A percentile compares a stretch with the other conserved stretches of the same genome.
These are phyloP conservation scores for Eucalyptus marginata DNA, from an alignment of 345 rosid species.

Conservation along the genomic window DNA sequence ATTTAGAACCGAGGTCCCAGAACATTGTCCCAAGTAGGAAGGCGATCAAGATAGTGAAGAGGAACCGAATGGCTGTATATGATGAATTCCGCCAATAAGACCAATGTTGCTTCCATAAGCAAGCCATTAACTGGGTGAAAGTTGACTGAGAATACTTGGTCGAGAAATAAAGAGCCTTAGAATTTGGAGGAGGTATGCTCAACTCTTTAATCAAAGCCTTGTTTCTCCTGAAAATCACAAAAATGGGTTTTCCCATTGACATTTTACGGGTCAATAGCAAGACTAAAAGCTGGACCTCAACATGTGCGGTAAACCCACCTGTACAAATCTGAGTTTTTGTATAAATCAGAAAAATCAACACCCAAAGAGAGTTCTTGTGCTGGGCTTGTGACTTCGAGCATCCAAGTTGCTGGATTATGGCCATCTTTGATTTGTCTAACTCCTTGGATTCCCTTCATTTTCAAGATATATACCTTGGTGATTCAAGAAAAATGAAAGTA, in stretches of 20 bases:
- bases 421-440: slow-evolving; percentile 25
- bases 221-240: slow-evolving; percentile 36
- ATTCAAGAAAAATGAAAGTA: not conserved
- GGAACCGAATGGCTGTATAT: slow-evolving; percentile 27
- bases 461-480: not conserved
- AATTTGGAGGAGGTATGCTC: slow-evolving; percentile 17
- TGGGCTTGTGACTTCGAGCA: slow-evolving; percentile 30
- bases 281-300: not conserved
- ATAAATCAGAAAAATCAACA: slow-evolving; percentile 25
- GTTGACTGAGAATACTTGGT: slow-evolving; percentile 15
- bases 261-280: not conserved
- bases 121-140: slow-evolving; percentile 20
- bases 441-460: slow-evolving; percentile 20
- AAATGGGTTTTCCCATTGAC: not conserved
- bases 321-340: slow-evolving; percentile 22
- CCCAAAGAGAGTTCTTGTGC: slow-evolving; percentile 20
- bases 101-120: slow-evolving; percentile 34
- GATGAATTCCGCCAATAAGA: slow-evolving; percentile 39
- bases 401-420: slow-evolving; percentile 59
- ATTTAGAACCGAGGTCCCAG: slow-evolving; percentile 27
- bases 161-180: slow-evolving; percentile 17
- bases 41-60: slow-evolving; percentile 19
- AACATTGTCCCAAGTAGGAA: slow-evolving; percentile 25
- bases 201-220: slow-evolving; percentile 16
- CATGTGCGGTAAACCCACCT: not conserved